Conservation (phyloP, 371 early-diverging fungal species). For the Syncephalastrum sp. region DNA sequence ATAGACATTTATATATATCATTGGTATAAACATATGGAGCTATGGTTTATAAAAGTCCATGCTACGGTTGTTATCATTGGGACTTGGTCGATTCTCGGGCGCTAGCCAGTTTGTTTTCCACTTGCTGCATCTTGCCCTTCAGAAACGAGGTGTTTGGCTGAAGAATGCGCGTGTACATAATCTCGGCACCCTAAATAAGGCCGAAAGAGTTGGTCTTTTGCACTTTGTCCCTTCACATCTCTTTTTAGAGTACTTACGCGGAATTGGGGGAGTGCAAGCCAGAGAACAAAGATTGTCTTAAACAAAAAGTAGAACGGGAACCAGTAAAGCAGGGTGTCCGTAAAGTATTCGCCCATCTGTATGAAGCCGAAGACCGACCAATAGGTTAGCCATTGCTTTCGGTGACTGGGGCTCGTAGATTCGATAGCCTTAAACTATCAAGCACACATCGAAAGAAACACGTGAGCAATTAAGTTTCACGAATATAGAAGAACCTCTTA, state of each 20-base stretch:
- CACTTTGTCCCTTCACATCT: background rate
- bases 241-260: conserved; percentile 20
- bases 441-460: background rate
- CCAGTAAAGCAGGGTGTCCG: conserved; percentile 67
- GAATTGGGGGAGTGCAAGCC: conserved; percentile 66
- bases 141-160: conserved; percentile 17
- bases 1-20: no score
- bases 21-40: no score
- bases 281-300: conserved; percentile 71
- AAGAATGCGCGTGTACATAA: conserved; percentile 19
- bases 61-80: no score
- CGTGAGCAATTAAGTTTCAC: background rate
- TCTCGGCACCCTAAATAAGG: conserved; percentile 23
- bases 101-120: no score
- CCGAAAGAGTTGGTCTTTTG: background rate
- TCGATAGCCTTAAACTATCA: conserved; percentile 71
- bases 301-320: conserved; percentile 76
- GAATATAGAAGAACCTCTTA: conserved; percentile 1
- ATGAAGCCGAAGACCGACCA: conserved; percentile 65
- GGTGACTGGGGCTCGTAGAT: conserved; percentile 53
- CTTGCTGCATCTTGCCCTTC: background rate
- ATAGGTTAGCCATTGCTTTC: conserved; percentile 75
- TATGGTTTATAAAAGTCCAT: no score
- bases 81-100: no score
- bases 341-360: conserved; percentile 69